Evolutionary conservation across 2,329 filamentous ascomycete genomes (phyloP).

Genomic region (Penicillium polonicum): DNA sequence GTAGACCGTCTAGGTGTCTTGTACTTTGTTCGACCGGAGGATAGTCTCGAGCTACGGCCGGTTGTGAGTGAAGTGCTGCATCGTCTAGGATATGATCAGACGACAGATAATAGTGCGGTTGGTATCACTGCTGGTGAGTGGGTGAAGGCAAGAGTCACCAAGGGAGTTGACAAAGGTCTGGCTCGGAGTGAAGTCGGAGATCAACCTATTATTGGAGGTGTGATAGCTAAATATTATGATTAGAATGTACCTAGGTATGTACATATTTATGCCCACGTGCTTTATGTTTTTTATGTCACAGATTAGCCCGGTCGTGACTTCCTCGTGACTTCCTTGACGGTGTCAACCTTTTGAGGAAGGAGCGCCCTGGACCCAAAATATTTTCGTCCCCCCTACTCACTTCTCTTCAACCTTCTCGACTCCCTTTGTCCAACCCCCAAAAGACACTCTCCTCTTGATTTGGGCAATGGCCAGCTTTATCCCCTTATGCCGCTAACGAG

Average conservation of each 20-base stretch:
- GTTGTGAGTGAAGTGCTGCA: slow-evolving; percentile 33
- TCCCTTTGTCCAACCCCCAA: too few relatives aligned
- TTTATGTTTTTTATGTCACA: too few relatives aligned
- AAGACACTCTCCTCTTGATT: too few relatives aligned
- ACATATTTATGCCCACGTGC: too few relatives aligned
- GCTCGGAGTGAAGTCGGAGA: slow-evolving; percentile 15
- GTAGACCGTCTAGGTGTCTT: slow-evolving; percentile 41
- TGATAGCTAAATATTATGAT: slow-evolving; percentile 21
- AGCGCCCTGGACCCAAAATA: background rate
- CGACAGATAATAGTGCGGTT: slow-evolving; percentile 7
- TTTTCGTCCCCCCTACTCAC: too few relatives aligned
- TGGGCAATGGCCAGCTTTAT: background rate
- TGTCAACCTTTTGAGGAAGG: background rate
- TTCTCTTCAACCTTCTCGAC: background rate
- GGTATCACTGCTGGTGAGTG: slow-evolving; percentile 20
- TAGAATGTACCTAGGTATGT: background rate
- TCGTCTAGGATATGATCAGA: slow-evolving; percentile 26
- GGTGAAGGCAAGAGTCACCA: slow-evolving; percentile 23
- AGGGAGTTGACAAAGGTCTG: slow-evolving; percentile 17
- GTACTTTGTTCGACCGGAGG: slow-evolving; percentile 48
- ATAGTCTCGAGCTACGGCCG: slow-evolving; percentile 27
- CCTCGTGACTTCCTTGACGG: background rate
- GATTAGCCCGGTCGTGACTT: too few relatives aligned
- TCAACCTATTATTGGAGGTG: slow-evolving; percentile 19
- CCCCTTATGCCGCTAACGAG: background rate